A percentile compares a stretch with the other conserved stretches of the same genome.
These are phyloP conservation scores for Pythium chondricola DNA, from an alignment of 352 stramenopile species.

Conservation along the genomic window DNA sequence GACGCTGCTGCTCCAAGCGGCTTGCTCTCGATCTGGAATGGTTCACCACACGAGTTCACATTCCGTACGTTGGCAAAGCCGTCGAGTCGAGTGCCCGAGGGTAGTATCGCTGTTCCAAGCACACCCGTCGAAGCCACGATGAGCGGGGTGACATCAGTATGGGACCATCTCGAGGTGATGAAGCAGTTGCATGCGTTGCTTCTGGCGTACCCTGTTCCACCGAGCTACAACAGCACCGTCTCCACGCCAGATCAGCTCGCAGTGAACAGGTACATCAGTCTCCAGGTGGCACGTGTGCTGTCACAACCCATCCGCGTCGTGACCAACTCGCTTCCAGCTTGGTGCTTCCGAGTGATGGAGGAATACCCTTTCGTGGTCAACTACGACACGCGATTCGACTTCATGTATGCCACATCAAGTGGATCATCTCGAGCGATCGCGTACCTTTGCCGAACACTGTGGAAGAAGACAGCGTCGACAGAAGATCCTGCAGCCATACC, in stretches of 20 bases:
- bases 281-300: conserved; percentile 52
- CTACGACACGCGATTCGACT: conserved; percentile 57
- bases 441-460: conserved; percentile 60
- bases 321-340: conserved; percentile 49
- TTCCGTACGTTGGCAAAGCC: conserved; percentile 36
- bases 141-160: no score
- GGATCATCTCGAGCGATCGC: conserved; percentile 61
- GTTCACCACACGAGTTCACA: conserved; percentile 46
- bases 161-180: conserved; percentile 44
- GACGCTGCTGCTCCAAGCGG: background rate
- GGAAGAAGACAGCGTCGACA: conserved; percentile 41
- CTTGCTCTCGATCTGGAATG: conserved; percentile 29
- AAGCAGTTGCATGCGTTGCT: conserved; percentile 29
- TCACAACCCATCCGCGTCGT: conserved; percentile 59
- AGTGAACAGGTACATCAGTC: conserved; percentile 54
- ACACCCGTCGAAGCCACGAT: no score
- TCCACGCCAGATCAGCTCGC: conserved; percentile 17
- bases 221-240: background rate
- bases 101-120: no score
- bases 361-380: conserved; percentile 61
- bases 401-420: conserved; percentile 63
- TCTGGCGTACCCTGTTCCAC: no score
- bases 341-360: conserved; percentile 44
- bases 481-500: conserved; percentile 36
- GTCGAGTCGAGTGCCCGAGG: no score